These are phyloP conservation scores for Exidia glandulosa DNA, from an alignment of 768 basidiomycete species.

Conservation along the genomic window DNA sequence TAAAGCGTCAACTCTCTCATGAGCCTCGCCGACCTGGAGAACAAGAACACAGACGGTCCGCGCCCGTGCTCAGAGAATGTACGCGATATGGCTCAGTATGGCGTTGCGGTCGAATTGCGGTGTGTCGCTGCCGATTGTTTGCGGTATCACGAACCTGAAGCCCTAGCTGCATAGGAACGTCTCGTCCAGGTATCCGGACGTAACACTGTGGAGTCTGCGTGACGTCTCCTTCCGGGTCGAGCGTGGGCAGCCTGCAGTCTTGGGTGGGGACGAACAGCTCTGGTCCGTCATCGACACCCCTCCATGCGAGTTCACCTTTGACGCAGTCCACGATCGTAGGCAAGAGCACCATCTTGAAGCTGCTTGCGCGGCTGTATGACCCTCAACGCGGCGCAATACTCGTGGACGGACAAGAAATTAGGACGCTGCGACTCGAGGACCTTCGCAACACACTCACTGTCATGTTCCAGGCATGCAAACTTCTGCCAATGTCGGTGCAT, in stretches of 20 bases:
- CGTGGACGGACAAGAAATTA: constrained; percentile 27
- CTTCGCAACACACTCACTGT: constrained; percentile 30
- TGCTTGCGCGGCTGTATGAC: constrained; percentile 15
- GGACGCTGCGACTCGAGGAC: constrained; percentile 18
- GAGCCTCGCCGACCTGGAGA: not conserved
- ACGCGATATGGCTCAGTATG: not conserved
- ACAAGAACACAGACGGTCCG: not conserved
- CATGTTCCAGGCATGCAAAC: constrained; percentile 28
- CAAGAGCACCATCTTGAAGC: constrained; percentile 32
- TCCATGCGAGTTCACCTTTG: not conserved
- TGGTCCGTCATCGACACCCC: constrained; percentile 9
- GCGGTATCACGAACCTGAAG: not conserved
- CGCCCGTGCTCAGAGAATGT: not conserved
- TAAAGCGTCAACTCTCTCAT: too few relatives aligned
- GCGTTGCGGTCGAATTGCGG: not conserved
- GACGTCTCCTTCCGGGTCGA: constrained; percentile 28
- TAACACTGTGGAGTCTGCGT: constrained; percentile 12
- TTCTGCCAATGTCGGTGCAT: constrained; percentile 24
- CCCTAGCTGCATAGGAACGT: constrained; percentile 29
- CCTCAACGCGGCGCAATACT: constrained; percentile 21
- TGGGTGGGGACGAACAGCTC: constrained; percentile 51
- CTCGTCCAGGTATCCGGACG: constrained; percentile 40
- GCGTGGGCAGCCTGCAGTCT: constrained; percentile 37
- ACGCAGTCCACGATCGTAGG: constrained; percentile 8
- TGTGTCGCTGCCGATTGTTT: not conserved